Evolutionary conservation across 345 rosid genomes (phyloP), one percentile per base, ranked within the genome.

Genomic region (Ceriops tagal): DNA sequence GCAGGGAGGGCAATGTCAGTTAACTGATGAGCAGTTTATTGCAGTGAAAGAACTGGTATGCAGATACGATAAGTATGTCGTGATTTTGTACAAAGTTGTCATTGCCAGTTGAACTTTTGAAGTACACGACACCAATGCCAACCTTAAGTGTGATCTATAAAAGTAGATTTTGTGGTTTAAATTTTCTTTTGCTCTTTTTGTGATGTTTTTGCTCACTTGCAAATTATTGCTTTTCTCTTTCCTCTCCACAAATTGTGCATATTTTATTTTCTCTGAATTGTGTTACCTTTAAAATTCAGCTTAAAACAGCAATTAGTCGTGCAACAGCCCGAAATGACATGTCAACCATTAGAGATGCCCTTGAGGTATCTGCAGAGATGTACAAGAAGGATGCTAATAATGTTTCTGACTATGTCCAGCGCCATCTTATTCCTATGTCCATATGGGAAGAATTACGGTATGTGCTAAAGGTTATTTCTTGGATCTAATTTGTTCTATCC

Each of bases 291-390:
- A 52, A 52, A 27, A 74, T 82, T 76, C 89, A 95, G 99, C 93
- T 92, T 71, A 95, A 95, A 83, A 95, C 93, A 73, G 98, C 99
- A 43, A 88, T 95, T 61, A 72, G 86, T 65, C 98, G 96, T 57
- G 99, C 98, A 72, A 93, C 92, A 61, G 87, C 98, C 76, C 79
- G 98, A 68, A 90, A 92, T 71, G 99, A 95, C 82, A 71, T 92
- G 56, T 71, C 85, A n/a, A 95, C 99, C 49, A 79, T 95, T 73
- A 88, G 85, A 77, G 96, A 92, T 67, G 99, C 96, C 71, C 92
- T 95, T 73, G 99, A 89, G 87, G 98, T 95, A 61, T 95, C 99
- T 67, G 97, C 99, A 71, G 98, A 89, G 79, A 92, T 95, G 93
- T 89, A 79, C 70, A 92, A 88, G 87, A 95, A 84, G 84, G 99